A percentile compares a stretch with the other conserved stretches of the same genome.
These are phyloP conservation scores for Aspergillus sp. DNA, from an alignment of 2,329 filamentous ascomycete genomes.

Conservation along the genomic window DNA sequence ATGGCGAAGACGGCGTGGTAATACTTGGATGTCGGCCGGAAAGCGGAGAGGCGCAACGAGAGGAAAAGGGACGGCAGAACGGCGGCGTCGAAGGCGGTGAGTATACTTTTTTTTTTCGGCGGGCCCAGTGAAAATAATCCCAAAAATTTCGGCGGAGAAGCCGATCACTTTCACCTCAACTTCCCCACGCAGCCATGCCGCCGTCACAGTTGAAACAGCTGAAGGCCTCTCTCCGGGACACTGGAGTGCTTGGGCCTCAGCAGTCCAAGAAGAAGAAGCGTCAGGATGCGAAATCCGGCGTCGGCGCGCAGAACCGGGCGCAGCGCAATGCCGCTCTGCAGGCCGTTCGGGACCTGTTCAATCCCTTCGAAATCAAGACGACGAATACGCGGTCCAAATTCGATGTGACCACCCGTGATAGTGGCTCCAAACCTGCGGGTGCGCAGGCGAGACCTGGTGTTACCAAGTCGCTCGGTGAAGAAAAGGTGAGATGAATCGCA, in stretches of 20 bases:
- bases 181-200: constrained; percentile 62
- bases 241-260: constrained; percentile 86
- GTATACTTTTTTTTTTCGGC: constrained; percentile 27
- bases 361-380: constrained; percentile 92
- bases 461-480: constrained; percentile 81
- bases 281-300: constrained; percentile 66
- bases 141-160: constrained; percentile 29
- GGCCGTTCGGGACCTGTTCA: constrained; percentile 91
- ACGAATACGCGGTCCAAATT: constrained; percentile 78
- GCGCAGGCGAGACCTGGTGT: constrained; percentile 75
- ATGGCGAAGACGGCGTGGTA: constrained; percentile 24
- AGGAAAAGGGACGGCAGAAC: constrained; percentile 31
- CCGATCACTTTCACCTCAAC: constrained; percentile 14
- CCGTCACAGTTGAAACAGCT: constrained; percentile 95
- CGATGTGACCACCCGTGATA: constrained; percentile 69
- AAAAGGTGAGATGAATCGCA: constrained; percentile 59
- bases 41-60: constrained; percentile 18
- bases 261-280: constrained; percentile 95
- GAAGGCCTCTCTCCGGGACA: constrained; percentile 84
- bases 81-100: constrained; percentile 33
- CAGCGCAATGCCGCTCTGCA: constrained; percentile 76
- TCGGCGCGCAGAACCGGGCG: constrained; percentile 70
- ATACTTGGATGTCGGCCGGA: background rate
- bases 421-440: constrained; percentile 47
- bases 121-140: constrained; percentile 4